Base-by-base conservation (phyloP, 768 basidiomycete species). In the Suillus tomentosus region DNA sequence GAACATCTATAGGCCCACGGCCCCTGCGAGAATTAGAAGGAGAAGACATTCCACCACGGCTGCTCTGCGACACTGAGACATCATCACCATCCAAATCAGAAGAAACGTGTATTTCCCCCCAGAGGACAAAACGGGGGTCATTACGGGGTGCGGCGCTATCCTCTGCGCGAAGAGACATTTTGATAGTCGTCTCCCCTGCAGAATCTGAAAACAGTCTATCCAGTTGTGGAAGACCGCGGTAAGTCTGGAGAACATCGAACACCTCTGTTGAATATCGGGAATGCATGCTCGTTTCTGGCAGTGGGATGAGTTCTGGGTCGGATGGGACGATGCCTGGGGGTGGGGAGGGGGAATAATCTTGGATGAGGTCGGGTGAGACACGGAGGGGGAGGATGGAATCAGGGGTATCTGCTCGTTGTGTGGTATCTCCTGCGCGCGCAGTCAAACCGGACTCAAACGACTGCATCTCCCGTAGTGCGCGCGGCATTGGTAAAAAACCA, bases 71-170 rank as follows among this genome's bases (percentile, higher is more conserved):
- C 37, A 76, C 66, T 1, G 81, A 80, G n/a, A 73, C 27, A 51
- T 79, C 76, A 56, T 82, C 80, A 48, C 76, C 77, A 50, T 77
- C 75, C 7, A 57, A 47, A 6, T 77, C 74, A 1, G 69, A 61
- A 5, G 74, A 74, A 5, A 73, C 64, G 27, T 78, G 69, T 15
- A 82, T 77, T 68, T 88, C 86, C 34, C 92, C 94, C 95, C 95
- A 97, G 9, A 96, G 87, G 43, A 95, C 92, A 71, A 96, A 96
- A 0, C 94, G 85, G 17, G 95, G 94, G 68, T 97, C 95, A 67
- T 95, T 90, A 15, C 88, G 85, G 8, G 93, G 93, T 1, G 89
- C 84, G 15, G 88, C 87, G 36, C 82, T 85, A 62, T 89, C 85
- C 42, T 91, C 88, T 0, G 84, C 74, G 31, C 85, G 82, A 15